A percentile compares a stretch with the other conserved stretches of the same genome.
Evolutionary conservation across 2,329 filamentous ascomycete species (phyloP).

Genomic region (Ophiostoma populinum): DNA sequence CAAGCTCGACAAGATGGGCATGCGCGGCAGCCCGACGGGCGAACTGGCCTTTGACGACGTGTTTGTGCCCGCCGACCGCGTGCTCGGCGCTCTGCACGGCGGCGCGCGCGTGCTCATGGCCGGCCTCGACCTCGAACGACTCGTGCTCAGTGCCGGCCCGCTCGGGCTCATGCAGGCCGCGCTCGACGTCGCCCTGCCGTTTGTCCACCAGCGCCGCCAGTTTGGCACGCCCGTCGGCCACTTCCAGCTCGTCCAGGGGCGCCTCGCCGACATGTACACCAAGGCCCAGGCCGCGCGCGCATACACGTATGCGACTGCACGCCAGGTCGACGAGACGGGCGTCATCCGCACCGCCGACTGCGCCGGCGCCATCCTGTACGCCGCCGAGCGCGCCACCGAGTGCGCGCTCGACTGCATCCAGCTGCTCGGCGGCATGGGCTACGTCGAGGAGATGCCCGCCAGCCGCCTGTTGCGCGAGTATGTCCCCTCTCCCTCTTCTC

Average conservation of each 20-base stretch:
- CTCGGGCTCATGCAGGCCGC: conserved; percentile 88
- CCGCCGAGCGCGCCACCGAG: conserved; percentile 79
- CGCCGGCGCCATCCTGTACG: conserved; percentile 83
- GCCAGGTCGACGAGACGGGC: conserved; percentile 59
- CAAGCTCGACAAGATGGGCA: conserved; percentile 95
- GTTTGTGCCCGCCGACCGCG: conserved; percentile 68
- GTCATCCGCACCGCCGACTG: conserved; percentile 75
- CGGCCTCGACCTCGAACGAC: conserved; percentile 79
- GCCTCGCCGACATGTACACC: conserved; percentile 94
- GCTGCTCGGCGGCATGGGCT: conserved; percentile 85
- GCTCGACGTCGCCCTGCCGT: conserved; percentile 73
- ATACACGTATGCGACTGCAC: conserved; percentile 76
- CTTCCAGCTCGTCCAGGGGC: conserved; percentile 86
- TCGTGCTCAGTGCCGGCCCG: conserved; percentile 81
- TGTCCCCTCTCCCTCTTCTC: conserved; percentile 16
- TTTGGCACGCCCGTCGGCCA: conserved; percentile 76
- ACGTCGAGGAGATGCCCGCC: conserved; percentile 86
- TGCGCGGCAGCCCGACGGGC: conserved; percentile 92
- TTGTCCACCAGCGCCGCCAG: conserved; percentile 75
- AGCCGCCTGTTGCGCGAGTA: conserved; percentile 63
- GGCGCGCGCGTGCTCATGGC: conserved; percentile 92
- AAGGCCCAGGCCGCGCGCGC: conserved; percentile 70
- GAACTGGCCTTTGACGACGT: conserved; percentile 83
- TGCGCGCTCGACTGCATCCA: conserved; percentile 78
- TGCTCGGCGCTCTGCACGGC: conserved; percentile 63